Evolutionary conservation across 352 stramenopile genomes (phyloP).

Genomic region (Globisporangium takayamanum): DNA sequence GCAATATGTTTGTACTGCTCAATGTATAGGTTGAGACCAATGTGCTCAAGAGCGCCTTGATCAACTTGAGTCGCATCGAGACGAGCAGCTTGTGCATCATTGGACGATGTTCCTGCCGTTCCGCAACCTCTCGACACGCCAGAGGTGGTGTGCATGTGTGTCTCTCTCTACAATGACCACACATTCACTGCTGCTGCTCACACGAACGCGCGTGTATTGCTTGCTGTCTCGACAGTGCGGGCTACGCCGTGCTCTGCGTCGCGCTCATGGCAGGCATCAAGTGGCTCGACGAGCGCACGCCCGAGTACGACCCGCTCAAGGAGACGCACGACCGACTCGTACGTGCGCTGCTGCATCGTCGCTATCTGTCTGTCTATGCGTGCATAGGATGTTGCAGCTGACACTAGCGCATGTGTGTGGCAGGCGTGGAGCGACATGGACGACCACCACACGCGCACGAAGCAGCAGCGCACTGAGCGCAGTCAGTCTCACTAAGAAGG

Average conservation of each 20-base stretch:
- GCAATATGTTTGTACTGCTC: too few species aligned
- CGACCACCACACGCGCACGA: slow-evolving; percentile 19
- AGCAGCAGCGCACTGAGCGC: slow-evolving; percentile 4
- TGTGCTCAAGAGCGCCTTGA: too few species aligned
- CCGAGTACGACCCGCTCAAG: slow-evolving; percentile 27
- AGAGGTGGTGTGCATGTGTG: slow-evolving; percentile 30
- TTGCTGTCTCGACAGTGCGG: slow-evolving; percentile 24
- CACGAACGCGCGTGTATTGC: neutral
- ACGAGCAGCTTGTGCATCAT: too few species aligned
- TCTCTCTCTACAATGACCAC: neutral
- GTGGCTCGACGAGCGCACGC: slow-evolving; percentile 61
- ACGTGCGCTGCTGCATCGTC: slow-evolving; percentile 4
- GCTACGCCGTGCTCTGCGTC: slow-evolving; percentile 57
- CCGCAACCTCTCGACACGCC: slow-evolving; percentile 45
- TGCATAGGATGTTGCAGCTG: neutral
- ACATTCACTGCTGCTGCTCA: neutral
- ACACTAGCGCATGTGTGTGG: neutral
- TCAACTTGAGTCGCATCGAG: too few species aligned
- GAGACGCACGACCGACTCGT: slow-evolving; percentile 39
- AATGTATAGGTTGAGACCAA: too few species aligned
- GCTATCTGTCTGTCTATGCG: neutral
- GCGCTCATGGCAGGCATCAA: slow-evolving; percentile 56
- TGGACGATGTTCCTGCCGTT: slow-evolving; percentile 39
- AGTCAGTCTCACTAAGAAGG: neutral
- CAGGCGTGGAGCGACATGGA: slow-evolving; percentile 71